Evolutionary conservation across 2,329 filamentous ascomycete genomes (phyloP), one percentile per base, ranked within the genome.

Genomic region (Monosporascus sp.): DNA sequence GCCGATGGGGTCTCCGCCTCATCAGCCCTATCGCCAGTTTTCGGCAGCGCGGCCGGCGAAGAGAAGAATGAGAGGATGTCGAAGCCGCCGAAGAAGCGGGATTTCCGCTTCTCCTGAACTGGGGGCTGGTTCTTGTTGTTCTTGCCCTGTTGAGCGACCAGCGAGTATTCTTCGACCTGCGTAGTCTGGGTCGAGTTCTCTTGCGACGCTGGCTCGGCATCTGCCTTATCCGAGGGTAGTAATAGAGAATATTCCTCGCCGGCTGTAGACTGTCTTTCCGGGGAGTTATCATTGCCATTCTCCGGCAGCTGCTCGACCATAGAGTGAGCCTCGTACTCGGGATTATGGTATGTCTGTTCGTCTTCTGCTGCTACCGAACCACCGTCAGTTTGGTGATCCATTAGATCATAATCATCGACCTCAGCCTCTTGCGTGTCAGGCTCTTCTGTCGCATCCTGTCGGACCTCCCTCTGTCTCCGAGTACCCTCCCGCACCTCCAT

Each of bases 11-110:
- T 11, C 27, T 31, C 27, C 27, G 27, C 27, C 27, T 11, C 27
- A 11, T 1, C 27, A 31, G 27, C 27, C 27, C 27, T 7, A 31
- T 11, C 27, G 3, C 49, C 48, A 35, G 63, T 63, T 20, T 57
- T 63, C 2, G 74, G 74, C 26, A 74, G 58, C 7, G 65, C 59
- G 0, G 75, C 74, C 1, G 81, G 80, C 3, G 81, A 84, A 0
- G 81, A 84, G 62, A 84, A 84, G 63, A 84, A 84, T 7, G 73
- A 71, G 6, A 78, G 73, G 2, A 84, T 68, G 50, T 82, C 76
- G 50, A 78, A 75, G 22, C 68, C 57, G 16, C 66, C 60, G 48
- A 68, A 65, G 35, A 66, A 54, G 7, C 64, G 52, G 41, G 62
- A 61, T 38, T 63, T 65, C 9, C 43, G 43, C 22, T 46, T 46